A percentile compares a stretch with the other conserved stretches of the same genome.
These are phyloP conservation scores for Macrolepiota albuminosa DNA, from an alignment of 768 basidiomycete genomes.

Conservation along the genomic window DNA sequence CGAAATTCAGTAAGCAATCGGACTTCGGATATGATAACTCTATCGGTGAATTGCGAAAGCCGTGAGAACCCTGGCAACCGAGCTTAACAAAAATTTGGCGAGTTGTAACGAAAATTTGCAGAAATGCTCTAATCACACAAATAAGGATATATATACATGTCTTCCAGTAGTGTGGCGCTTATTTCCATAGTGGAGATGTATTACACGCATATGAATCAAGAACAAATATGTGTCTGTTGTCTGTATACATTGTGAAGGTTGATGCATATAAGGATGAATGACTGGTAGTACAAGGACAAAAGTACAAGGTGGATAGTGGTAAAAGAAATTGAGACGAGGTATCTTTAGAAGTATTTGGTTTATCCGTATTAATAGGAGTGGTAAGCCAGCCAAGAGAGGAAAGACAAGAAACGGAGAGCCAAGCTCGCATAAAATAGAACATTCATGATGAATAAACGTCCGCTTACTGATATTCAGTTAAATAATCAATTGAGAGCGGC, in stretches of 20 bases:
- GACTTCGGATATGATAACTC: too few relatives aligned
- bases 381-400: background rate
- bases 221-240: background rate
- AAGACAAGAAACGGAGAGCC: background rate
- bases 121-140: too few relatives aligned
- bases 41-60: too few relatives aligned
- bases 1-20: too few relatives aligned
- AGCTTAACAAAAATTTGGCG: too few relatives aligned
- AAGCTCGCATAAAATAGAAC: background rate
- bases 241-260: background rate
- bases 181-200: background rate
- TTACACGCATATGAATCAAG: background rate
- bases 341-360: background rate
- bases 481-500: slow-evolving; percentile 14
- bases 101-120: too few relatives aligned
- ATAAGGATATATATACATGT: too few relatives aligned
- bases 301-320: background rate
- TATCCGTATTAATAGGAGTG: background rate
- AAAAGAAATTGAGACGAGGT: background rate
- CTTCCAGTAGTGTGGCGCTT: background rate
- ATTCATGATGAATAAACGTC: background rate
- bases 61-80: too few relatives aligned
- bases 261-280: background rate
- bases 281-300: background rate
- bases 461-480: background rate